Conservation (phyloP, 495 filamentous ascomycete species). For the Penicillium odoratum region DNA sequence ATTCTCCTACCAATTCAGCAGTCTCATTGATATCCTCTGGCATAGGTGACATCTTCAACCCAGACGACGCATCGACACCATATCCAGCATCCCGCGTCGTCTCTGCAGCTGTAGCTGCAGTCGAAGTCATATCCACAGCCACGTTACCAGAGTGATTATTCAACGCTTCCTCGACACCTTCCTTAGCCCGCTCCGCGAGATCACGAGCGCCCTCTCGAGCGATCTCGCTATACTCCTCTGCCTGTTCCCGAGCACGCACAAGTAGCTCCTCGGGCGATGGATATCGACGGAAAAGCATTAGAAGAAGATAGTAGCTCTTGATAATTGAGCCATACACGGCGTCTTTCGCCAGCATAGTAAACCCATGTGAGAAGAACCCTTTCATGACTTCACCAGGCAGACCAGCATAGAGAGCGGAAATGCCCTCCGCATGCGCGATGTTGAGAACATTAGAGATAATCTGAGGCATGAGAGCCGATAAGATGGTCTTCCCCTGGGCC, state of each 20-base stretch:
- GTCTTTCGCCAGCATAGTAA: constrained; percentile 90
- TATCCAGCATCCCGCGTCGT: constrained; percentile 1
- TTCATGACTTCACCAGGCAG: constrained; percentile 75
- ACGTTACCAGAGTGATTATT: constrained; percentile 28
- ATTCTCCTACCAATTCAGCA: constrained; percentile 48
- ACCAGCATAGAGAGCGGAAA: constrained; percentile 73
- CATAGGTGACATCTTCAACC: constrained; percentile 20
- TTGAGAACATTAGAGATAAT: constrained; percentile 62
- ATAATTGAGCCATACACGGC: constrained; percentile 73
- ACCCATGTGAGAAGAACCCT: constrained; percentile 82
- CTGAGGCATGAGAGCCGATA: constrained; percentile 39
- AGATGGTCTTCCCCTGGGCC: constrained; percentile 5
- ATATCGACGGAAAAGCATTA: constrained; percentile 40
- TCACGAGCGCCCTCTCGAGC: constrained; percentile 45
- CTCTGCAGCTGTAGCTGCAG: constrained; percentile 15
- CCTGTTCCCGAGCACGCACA: constrained; percentile 42
- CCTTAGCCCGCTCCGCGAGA: constrained; percentile 33
- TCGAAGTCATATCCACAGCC: constrained; percentile 39
- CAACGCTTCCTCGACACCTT: constrained; percentile 29
- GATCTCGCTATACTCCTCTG: constrained; percentile 45
- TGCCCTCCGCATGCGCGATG: constrained; percentile 67
- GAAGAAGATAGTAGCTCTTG: constrained; percentile 58
- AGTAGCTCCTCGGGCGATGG: constrained; percentile 47
- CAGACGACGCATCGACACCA: constrained; percentile 27
- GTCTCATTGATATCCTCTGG: constrained; percentile 42